Evolutionary conservation across 1,284 basidiomycete genomes (phyloP).

Genomic region (Peniophora sp.): DNA sequence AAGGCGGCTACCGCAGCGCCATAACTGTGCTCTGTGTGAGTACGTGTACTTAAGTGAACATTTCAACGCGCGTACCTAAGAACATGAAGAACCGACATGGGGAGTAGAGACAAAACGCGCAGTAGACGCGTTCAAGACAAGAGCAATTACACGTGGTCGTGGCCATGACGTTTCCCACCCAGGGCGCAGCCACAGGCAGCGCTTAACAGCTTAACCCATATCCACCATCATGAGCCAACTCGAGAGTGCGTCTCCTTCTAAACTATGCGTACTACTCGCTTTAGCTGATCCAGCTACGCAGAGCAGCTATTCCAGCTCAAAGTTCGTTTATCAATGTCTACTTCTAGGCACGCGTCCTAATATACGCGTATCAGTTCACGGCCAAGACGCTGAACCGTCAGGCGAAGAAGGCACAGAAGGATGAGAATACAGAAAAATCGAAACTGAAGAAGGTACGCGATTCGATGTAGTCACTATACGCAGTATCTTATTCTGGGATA

Average conservation of each 20-base stretch:
- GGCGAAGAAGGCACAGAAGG: conserved; percentile 94
- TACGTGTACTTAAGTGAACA: not conserved
- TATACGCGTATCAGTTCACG: conserved; percentile 63
- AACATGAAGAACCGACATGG: not conserved
- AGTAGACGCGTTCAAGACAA: no score
- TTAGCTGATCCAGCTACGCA: conserved; percentile 30
- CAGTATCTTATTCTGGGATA: not conserved
- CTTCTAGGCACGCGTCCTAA: not conserved
- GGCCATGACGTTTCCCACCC: no score
- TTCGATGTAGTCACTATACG: not conserved
- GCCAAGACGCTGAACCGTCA: conserved; percentile 89
- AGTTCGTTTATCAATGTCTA: conserved; percentile 32
- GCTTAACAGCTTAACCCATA: not conserved
- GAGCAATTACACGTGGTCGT: no score
- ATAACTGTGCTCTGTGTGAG: not conserved
- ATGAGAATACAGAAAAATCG: conserved; percentile 80
- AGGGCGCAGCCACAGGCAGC: no score
- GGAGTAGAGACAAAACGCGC: conserved; percentile 1
- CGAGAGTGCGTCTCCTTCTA: conserved; percentile 60
- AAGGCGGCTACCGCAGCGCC: conserved; percentile 22
- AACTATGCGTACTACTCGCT: not conserved
- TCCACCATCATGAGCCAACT: conserved; percentile 67
- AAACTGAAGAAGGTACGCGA: conserved; percentile 80
- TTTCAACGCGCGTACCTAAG: not conserved
- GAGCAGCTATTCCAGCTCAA: conserved; percentile 96